Percentiles rank a stretch among this genome's conserved stretches.
phyloP scores from a whole-genome alignment of 805 yeast genomes.

The Zygosaccharomyces pseudorouxii region DNA sequence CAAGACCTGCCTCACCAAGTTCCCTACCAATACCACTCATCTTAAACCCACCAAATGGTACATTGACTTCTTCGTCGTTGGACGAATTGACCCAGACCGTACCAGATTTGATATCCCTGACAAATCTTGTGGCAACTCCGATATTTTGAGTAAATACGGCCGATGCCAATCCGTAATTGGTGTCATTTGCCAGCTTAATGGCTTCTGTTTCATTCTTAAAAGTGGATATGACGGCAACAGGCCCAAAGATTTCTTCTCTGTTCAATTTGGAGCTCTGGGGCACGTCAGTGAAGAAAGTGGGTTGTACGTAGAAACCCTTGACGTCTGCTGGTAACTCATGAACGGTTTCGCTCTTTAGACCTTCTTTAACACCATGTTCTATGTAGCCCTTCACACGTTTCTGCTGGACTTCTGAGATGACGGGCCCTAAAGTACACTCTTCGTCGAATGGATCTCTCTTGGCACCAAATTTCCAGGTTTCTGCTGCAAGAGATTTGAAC shows the following conservation, averaged over 20 bases:
- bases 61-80: conserved; percentile 55
- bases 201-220: conserved; percentile 39
- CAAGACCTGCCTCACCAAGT: conserved; percentile 69
- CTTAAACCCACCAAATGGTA: conserved; percentile 82
- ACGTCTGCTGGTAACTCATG: conserved; percentile 24
- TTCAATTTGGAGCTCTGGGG: conserved; percentile 36
- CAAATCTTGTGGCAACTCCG: conserved; percentile 56
- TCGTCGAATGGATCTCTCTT: conserved; percentile 46
- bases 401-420: conserved; percentile 45
- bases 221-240: conserved; percentile 38
- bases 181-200: conserved; percentile 38
- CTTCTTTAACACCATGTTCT: conserved; percentile 42
- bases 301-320: conserved; percentile 37
- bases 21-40: conserved; percentile 79
- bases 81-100: conserved; percentile 67
- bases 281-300: conserved; percentile 41
- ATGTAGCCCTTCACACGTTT: conserved; percentile 41
- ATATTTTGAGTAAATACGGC: conserved; percentile 65
- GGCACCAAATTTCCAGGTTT: conserved; percentile 52
- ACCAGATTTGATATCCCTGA: conserved; percentile 61
- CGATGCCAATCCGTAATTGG: conserved; percentile 41
- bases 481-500: conserved; percentile 35
- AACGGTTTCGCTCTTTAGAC: conserved; percentile 40
- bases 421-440: conserved; percentile 44
- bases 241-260: conserved; percentile 44